Conservation (phyloP, 2,329 filamentous ascomycete genomes). For the Neofusicoccum parvum region DNA sequence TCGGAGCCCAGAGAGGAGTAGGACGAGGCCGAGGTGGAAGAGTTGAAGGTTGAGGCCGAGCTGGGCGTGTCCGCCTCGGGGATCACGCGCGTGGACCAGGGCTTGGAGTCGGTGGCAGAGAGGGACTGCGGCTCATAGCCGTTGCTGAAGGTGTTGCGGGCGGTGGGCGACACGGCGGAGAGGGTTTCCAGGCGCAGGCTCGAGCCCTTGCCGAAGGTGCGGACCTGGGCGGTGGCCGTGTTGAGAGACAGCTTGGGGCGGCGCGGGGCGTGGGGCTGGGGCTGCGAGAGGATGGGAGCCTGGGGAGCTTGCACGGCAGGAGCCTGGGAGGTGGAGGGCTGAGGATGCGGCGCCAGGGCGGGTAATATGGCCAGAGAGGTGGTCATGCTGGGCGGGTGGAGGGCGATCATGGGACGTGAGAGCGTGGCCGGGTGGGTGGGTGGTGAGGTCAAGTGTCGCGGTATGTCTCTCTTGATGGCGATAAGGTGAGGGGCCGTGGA, state of each 20-base stretch:
- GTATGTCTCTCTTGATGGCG: neutral
- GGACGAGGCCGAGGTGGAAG: slow-evolving; percentile 33
- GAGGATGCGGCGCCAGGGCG: slow-evolving; percentile 22
- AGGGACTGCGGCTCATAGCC: slow-evolving; percentile 48
- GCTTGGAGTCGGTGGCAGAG: slow-evolving; percentile 31
- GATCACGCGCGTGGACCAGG: slow-evolving; percentile 27
- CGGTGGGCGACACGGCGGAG: slow-evolving; percentile 61
- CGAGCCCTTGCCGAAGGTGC: slow-evolving; percentile 56
- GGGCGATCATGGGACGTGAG: slow-evolving; percentile 32
- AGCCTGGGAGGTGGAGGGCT: neutral
- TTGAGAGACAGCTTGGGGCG: slow-evolving; percentile 64
- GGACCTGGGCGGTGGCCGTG: slow-evolving; percentile 51
- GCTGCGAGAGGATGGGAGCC: neutral
- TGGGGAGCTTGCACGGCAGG: neutral
- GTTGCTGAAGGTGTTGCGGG: slow-evolving; percentile 64
- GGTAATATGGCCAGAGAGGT: slow-evolving; percentile 50
- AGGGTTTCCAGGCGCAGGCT: slow-evolving; percentile 57
- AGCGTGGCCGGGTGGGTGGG: slow-evolving; percentile 22
- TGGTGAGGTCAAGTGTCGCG: neutral
- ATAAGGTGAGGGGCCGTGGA: neutral
- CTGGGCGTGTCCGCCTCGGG: slow-evolving; percentile 35
- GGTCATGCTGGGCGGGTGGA: slow-evolving; percentile 39
- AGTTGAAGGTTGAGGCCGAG: slow-evolving; percentile 44
- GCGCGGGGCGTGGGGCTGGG: slow-evolving; percentile 33
- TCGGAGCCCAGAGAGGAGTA: slow-evolving; percentile 35